Base-by-base conservation (phyloP, 2,329 filamentous ascomycete genomes). In the Clarireedia homoeocarpa region DNA sequence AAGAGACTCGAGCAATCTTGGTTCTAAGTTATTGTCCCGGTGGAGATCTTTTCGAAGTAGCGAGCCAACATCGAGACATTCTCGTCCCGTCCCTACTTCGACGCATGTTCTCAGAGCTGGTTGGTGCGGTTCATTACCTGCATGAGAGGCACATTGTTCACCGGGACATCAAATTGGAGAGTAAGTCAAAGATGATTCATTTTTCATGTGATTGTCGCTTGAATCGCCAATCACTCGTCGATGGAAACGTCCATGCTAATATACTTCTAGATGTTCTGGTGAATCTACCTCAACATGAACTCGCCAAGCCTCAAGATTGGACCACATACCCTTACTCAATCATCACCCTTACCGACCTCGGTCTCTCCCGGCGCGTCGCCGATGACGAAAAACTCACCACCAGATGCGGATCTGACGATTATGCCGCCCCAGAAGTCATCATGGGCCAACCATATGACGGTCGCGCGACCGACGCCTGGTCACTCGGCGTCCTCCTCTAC, bases 151-250 rank as follows among this genome's bases (percentile, higher is more conserved):
- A 83, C 63, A 96, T 99, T 68, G 92, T 97, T 53, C 94, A 99
- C 70, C 84, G 94, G 58, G 94, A 99, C 71, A 95, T 99, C 72
- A 99, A 99, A 74, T 84, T 99, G 58, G 94, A 99, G 77, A 99
- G 89, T 94, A 80, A 73, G 85, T 77, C 59, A 62, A 62, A 2
- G 20, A 20, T 2, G 6, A 20, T 34, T 12, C 12, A 2, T 17
- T 12, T 15, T 26, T n/a, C 15, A 23, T 5, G 6, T 44, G 17
- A 6, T 20, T 15, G 17, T 7, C n/a, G 12, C 1, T 6, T n/a
- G 30, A 12, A 23, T 30, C 3, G 9, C n/a, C 7, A 53, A 20
- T 5, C 5, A 10, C 15, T 15, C 6, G 20, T 20, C 47, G 20
- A 48, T 38, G 26, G 6, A 3, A 53, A 12, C 17, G 6, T 6